These are phyloP conservation scores for Marasmius sp. DNA, from an alignment of 1,284 basidiomycete species.

Conservation along the genomic window DNA sequence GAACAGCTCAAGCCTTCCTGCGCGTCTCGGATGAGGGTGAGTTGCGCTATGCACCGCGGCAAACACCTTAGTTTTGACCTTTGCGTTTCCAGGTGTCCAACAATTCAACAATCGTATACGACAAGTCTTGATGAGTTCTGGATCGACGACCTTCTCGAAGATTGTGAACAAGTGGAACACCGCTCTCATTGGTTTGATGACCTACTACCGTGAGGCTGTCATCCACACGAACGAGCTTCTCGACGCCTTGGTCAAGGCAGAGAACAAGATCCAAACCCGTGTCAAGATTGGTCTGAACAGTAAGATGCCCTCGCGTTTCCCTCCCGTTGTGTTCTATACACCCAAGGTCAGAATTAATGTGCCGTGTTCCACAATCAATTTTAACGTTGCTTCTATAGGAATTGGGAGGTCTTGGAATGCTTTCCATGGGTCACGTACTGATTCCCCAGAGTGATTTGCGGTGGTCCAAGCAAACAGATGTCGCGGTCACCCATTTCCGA, in stretches of 20 bases:
- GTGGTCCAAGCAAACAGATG: constrained; percentile 98
- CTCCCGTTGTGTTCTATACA: constrained; percentile 95
- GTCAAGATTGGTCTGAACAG: constrained; percentile 99
- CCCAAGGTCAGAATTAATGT: constrained; percentile 58
- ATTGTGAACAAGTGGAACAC: constrained; percentile 99
- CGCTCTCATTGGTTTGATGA: constrained; percentile 92
- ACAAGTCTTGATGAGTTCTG: constrained; percentile 98
- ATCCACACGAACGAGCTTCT: constrained; percentile 96
- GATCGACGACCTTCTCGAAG: constrained; percentile 98
- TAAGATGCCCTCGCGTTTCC: constrained; percentile 99
- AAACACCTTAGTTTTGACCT: constrained; percentile 12
- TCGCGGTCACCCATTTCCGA: constrained; percentile 96
- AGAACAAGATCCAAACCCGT: constrained; percentile 99
- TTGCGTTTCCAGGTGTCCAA: constrained; percentile 68
- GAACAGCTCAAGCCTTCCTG: constrained; percentile 96
- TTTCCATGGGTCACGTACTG: constrained; percentile 98
- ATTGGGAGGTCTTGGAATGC: constrained; percentile 96
- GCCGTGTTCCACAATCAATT: constrained; percentile 1
- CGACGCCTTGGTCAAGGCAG: constrained; percentile 92
- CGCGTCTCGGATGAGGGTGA: constrained; percentile 93
- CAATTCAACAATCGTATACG: constrained; percentile 96
- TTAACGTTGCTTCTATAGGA: constrained; percentile 48
- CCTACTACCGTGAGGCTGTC: constrained; percentile 99
- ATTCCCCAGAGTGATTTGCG: constrained; percentile 97
- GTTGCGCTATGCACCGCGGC: neutral